phyloP scores from a whole-genome alignment of 148 eudicot genomes.

The Suaeda aralocaspica region DNA sequence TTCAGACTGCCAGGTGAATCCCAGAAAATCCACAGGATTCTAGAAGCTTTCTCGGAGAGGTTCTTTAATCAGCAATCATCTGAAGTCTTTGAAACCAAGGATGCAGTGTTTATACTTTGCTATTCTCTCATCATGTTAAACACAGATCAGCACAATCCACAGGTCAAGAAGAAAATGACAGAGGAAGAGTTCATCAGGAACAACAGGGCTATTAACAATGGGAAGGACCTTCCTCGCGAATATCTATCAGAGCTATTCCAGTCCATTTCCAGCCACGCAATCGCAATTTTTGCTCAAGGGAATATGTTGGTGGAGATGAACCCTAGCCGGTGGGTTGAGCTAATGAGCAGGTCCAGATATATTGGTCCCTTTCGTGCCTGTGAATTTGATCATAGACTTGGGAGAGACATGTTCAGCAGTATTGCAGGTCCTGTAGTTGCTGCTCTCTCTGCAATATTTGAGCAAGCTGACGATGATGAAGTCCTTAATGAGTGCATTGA shows the following conservation, averaged over 20 bases:
- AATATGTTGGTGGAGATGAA: constrained; percentile 54
- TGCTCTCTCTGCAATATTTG: constrained; percentile 75
- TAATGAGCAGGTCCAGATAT: constrained; percentile 51
- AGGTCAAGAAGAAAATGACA: constrained; percentile 97
- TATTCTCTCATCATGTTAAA: constrained; percentile 92
- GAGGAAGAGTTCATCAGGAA: constrained; percentile 91
- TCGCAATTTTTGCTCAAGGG: constrained; percentile 44
- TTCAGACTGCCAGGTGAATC: constrained; percentile 95
- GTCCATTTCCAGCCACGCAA: constrained; percentile 65
- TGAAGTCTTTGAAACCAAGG: constrained; percentile 63
- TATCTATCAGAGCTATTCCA: constrained; percentile 76
- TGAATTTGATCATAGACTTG: constrained; percentile 59
- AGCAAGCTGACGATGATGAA: constrained; percentile 84
- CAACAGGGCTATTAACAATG: constrained; percentile 82
- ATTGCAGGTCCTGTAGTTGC: constrained; percentile 89
- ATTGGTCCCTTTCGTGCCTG: constrained; percentile 44
- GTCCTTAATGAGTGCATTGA: constrained; percentile 78
- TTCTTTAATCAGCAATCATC: constrained; percentile 76
- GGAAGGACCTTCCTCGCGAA: constrained; percentile 84
- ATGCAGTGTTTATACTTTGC: constrained; percentile 64
- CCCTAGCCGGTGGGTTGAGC: constrained; percentile 78
- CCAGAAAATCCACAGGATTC: constrained; percentile 76
- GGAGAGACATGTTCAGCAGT: constrained; percentile 86
- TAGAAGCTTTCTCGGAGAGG: constrained; percentile 75
- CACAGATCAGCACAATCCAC: constrained; percentile 95